Base-by-base conservation (phyloP, 1,139 yeast genomes). In the Zygosaccharomyces sapae region DNA sequence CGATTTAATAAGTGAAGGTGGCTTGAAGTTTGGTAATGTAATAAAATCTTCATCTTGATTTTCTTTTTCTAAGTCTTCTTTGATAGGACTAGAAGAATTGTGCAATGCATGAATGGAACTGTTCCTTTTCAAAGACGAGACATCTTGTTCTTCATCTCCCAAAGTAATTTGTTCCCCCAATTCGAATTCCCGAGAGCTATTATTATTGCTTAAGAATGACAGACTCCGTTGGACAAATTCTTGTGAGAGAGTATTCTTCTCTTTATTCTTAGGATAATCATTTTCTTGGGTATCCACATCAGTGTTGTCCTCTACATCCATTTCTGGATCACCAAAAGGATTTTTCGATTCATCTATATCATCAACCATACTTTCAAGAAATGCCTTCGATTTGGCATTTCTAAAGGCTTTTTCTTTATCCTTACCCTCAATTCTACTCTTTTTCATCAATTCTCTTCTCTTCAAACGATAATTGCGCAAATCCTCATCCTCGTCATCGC, bases 301-400 rank as follows among this genome's bases (percentile, higher is more conserved):
- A 16, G 27, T 25, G 6, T 34, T 13, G 6, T 36, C 55, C n/a
- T 52, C 41, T 10, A 22, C 36, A 29, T 29, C 41, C 13, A 43
- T 35, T n/a, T 19, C 46, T 2, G 40, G 53, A n/a, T 38, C 34
- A 5, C 34, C 41, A 39, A 57, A 57, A 5, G 59, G 58, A 27
- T 57, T 52, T 27, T 53, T 56, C 6, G 44, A 48, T 13, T 60
- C 67, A 12, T 57, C 58, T 1, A 66, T 57, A 38, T 66, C 73
- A 46, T 82, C 90, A 36, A 84, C 78, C 56, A 86, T 83, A 20
- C 86, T 76, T 25, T 80, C 80, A 58, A 84, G 83, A 61, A 88
- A 88, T 0, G 96, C 90, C 54, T 77, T 75, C 2, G 88, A 75
- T 58, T 78, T 85, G 16, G 81, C 81, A 57, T 76, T 76, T 22